Percentiles rank a stretch among this genome's conserved stretches.
phyloP scores from a whole-genome alignment of 805 yeast species.

The Candida hispaniensis region DNA sequence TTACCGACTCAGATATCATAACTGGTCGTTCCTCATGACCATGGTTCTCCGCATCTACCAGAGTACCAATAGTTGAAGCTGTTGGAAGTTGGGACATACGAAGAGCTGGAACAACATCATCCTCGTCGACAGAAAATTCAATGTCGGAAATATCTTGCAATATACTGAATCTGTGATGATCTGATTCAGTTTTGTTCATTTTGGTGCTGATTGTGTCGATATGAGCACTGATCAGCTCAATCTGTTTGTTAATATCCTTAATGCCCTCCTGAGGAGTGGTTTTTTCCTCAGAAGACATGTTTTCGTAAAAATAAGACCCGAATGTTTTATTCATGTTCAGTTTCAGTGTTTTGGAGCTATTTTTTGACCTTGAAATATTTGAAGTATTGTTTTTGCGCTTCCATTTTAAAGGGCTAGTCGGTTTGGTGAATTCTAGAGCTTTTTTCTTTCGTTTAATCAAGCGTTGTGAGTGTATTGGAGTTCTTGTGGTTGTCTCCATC shows the following conservation, averaged over 20 bases:
- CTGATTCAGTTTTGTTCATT: no score
- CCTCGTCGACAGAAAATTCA: conserved; percentile 2
- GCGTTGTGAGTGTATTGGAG: no score
- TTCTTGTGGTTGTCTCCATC: no score
- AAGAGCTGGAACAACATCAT: not conserved
- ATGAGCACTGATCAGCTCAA: conserved; percentile 10
- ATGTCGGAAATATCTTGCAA: conserved; percentile 8
- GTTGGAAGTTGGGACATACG: conserved; percentile 5
- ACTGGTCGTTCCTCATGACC: conserved; percentile 1
- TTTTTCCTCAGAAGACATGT: conserved; percentile 5
- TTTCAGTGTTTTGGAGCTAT: no score
- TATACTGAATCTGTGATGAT: no score
- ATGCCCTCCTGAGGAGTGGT: conserved; percentile 8
- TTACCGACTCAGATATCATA: conserved; percentile 9
- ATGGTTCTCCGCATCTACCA: conserved; percentile 1
- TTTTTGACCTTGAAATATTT: no score
- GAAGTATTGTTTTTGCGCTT: no score
- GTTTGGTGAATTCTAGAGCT: no score
- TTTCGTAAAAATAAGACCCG: conserved; percentile 12
- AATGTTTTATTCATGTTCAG: no score
- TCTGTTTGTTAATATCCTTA: conserved; percentile 12
- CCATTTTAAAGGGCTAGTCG: no score
- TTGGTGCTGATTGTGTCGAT: conserved; percentile 9
- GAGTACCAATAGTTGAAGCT: conserved; percentile 12
- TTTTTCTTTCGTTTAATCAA: no score